Percentiles rank a stretch among this genome's conserved stretches.
phyloP scores from a whole-genome alignment of 2,329 filamentous ascomycete species.

The Macrophomina phaseolina region DNA sequence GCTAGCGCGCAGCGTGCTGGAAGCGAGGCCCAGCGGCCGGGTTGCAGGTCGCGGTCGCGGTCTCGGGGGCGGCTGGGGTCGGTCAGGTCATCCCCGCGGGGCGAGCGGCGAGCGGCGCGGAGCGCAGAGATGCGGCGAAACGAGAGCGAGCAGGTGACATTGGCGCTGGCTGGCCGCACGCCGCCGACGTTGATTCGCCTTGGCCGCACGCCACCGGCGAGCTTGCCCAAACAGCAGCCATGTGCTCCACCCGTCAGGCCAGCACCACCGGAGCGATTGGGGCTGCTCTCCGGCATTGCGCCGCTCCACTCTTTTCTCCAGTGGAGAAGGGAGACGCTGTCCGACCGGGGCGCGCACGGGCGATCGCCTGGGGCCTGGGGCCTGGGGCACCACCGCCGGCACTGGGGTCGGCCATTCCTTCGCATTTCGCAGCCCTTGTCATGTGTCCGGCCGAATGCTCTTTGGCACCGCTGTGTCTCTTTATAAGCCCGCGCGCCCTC shows the following conservation, averaged over 20 bases:
- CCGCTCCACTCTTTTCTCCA: conserved; percentile 22
- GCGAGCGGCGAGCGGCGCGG: conserved; percentile 4
- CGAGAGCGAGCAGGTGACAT: conserved; percentile 6
- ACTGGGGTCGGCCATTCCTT: conserved; percentile 5
- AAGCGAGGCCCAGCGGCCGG: background rate
- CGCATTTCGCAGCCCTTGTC: conserved; percentile 14
- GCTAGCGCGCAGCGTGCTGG: background rate
- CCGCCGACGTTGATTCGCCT: conserved; percentile 17
- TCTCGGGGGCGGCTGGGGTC: background rate
- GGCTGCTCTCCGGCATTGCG: conserved; percentile 1
- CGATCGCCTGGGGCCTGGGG: conserved; percentile 20
- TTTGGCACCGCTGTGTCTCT: background rate
- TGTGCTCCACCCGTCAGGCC: conserved; percentile 14
- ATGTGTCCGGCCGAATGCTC: conserved; percentile 1
- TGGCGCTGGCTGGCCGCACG: background rate
- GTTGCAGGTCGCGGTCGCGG: background rate
- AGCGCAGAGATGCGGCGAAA: background rate
- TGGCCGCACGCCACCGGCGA: conserved; percentile 18
- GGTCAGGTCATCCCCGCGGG: conserved; percentile 1
- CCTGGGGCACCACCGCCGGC: background rate
- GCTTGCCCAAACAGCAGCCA: conserved; percentile 10
- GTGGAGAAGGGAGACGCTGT: background rate
- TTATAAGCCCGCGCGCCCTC: conserved; percentile 22
- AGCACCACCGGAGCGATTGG: background rate
- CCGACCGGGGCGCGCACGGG: background rate